Base-by-base conservation (phyloP, 2,329 filamentous ascomycete genomes). In the Fusarium abutilonis region DNA sequence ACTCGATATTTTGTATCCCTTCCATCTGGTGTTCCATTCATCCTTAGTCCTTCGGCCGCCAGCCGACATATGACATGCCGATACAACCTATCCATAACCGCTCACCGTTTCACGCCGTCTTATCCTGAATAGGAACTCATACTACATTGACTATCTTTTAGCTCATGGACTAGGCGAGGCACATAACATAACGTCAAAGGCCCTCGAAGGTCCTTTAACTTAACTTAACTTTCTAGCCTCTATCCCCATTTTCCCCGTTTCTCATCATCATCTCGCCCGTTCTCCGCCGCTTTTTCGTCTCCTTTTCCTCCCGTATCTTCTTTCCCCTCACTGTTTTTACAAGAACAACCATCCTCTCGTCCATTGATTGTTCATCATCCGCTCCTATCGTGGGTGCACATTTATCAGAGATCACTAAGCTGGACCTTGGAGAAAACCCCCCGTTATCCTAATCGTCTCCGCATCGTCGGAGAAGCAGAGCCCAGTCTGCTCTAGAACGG, bases 71-170 rank as follows among this genome's bases (percentile, higher is more conserved):
- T 55, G 56, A 43, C 56, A 60, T 54, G 11, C 36, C 9, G 36
- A 53, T 51, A 19, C 47, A 48, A 26, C 44, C 47, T 11, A 29
- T 10, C 28, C 9, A 29, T 29, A 10, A 13, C 56, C 41, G 29
- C 56, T 62, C 47, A 53, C 58, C 60, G 52, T 63, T 62, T 62
- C 57, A 53, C 44, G 47, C 52, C 38, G 52, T 63, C 52, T 57
- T 62, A 51, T 52, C 58, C 56, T 56, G 51, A 61, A 61, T 51
- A 61, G 58, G 58, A 52, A 56, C 44, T 34, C 52, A 45, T 48
- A 23, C 52, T 57, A 54, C 43, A 59, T 43, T 21, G 11, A 32
- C 31, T 32, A 42, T 29, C 43, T 42, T 19, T 31, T 61, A 62
- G 52, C 44, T 53, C 42, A 26, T 31, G 34, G 26, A 47, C 57